Conservation (phyloP, 2,329 filamentous ascomycete species). For the Trichothecium sympodiale region DNA sequence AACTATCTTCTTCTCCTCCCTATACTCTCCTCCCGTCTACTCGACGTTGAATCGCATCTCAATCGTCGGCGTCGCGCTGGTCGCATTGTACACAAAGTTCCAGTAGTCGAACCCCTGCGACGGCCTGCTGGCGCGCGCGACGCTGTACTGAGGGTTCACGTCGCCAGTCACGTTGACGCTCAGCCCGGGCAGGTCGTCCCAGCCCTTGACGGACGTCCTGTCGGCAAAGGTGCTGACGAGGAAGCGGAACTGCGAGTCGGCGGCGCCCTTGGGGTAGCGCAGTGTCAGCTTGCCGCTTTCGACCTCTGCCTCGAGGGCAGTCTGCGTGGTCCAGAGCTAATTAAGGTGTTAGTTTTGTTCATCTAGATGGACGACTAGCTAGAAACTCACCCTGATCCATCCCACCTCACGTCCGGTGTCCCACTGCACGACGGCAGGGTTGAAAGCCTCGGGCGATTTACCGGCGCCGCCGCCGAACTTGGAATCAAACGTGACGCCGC, state of each 20-base stretch:
- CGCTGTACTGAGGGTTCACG: constrained; percentile 23
- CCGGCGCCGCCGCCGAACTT: constrained; percentile 44
- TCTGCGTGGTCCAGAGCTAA: constrained; percentile 26
- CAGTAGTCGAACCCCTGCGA: constrained; percentile 33
- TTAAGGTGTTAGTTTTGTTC: background rate
- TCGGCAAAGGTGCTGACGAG: constrained; percentile 34
- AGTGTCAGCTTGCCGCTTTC: constrained; percentile 31
- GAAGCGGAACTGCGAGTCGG: constrained; percentile 36
- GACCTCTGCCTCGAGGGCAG: constrained; percentile 27
- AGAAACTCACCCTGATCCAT: constrained; percentile 14
- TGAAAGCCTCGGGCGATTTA: constrained; percentile 40
- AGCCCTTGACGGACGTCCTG: constrained; percentile 30
- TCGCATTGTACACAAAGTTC: constrained; percentile 33
- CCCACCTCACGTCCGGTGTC: constrained; percentile 23
- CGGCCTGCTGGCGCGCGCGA: constrained; percentile 29
- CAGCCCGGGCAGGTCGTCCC: constrained; percentile 37
- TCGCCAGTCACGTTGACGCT: constrained; percentile 33
- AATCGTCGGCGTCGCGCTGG: constrained; percentile 7
- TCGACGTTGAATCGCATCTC: no score
- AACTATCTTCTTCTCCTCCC: no score
- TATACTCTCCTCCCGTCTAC: no score
- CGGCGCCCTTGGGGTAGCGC: constrained; percentile 41
- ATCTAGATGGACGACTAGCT: background rate
- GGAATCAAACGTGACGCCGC: constrained; percentile 44
- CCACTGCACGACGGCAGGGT: constrained; percentile 52